Evolutionary conservation across 1,284 basidiomycete species (phyloP).

Genomic region (Exobasidium cylindrosporum): DNA sequence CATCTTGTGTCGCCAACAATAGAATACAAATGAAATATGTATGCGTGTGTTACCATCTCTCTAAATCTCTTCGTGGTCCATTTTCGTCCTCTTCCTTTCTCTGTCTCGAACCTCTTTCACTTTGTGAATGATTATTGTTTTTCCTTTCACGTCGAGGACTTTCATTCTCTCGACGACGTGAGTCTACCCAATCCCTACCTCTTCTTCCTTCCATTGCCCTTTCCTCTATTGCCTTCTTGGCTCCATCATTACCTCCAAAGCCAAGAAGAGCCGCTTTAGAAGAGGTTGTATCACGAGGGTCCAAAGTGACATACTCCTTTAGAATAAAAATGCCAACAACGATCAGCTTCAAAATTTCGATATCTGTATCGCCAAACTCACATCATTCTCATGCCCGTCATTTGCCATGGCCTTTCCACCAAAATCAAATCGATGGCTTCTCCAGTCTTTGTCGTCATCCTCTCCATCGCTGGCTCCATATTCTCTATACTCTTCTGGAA

Average conservation of each 20-base stretch:
- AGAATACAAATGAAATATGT: background rate
- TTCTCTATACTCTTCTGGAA: slow-evolving; percentile 20
- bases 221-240: slow-evolving; percentile 13
- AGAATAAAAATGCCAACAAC: background rate
- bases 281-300: slow-evolving; percentile 14
- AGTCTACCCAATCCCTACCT: slow-evolving; percentile 34
- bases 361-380: background rate
- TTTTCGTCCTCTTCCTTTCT: too few relatives aligned
- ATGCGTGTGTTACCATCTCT: background rate
- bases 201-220: slow-evolving; percentile 18
- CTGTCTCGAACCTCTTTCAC: too few relatives aligned
- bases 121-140: background rate
- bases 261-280: slow-evolving; percentile 14
- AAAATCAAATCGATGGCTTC: slow-evolving; percentile 21
- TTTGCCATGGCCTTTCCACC: background rate
- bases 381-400: slow-evolving; percentile 6
- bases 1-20: too few relatives aligned
- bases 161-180: slow-evolving; percentile 9
- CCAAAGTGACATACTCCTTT: slow-evolving; percentile 21
- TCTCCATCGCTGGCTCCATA: slow-evolving; percentile 47
- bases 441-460: slow-evolving; percentile 19
- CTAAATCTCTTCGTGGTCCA: background rate
- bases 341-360: background rate
- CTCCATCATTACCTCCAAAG: slow-evolving; percentile 17
- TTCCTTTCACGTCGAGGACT: background rate